These are phyloP conservation scores for Neonectria hederae DNA, from an alignment of 2,329 filamentous ascomycete species.

Conservation along the genomic window DNA sequence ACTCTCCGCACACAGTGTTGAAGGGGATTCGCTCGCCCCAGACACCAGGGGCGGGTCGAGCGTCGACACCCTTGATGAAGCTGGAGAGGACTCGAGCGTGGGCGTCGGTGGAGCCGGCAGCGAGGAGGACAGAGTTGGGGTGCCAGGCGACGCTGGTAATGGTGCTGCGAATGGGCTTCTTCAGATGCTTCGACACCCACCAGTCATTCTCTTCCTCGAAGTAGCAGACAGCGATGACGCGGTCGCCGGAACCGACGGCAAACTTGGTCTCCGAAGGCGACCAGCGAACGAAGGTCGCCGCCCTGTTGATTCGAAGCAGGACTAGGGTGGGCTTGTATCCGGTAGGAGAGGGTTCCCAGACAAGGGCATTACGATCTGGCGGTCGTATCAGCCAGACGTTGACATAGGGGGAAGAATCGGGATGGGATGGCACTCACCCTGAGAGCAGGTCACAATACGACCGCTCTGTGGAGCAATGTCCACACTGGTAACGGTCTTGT, in stretches of 20 bases:
- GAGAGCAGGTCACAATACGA: slow-evolving; percentile 96
- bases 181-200: slow-evolving; percentile 99
- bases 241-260: slow-evolving; percentile 93
- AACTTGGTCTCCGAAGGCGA: slow-evolving; percentile 97
- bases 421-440: slow-evolving; percentile 66
- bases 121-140: slow-evolving; percentile 94
- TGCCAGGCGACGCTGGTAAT: slow-evolving; percentile 97
- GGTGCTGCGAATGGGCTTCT: slow-evolving; percentile 98
- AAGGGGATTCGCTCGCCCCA: slow-evolving; percentile 98
- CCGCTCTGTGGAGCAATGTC: slow-evolving; percentile 92
- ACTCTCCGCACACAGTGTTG: slow-evolving; percentile 98
- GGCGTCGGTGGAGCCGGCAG: slow-evolving; percentile 95
- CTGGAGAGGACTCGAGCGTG: slow-evolving; percentile 94
- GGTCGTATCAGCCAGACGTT: slow-evolving; percentile 17
- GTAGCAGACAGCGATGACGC: slow-evolving; percentile 96
- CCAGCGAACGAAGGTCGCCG: slow-evolving; percentile 97
- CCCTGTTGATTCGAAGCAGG: slow-evolving; percentile 94
- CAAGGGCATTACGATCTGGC: slow-evolving; percentile 92
- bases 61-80: slow-evolving; percentile 95
- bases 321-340: slow-evolving; percentile 98
- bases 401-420: not conserved
- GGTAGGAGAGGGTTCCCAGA: slow-evolving; percentile 92
- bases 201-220: slow-evolving; percentile 99
- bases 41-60: slow-evolving; percentile 82
- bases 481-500: slow-evolving; percentile 95